Evolutionary conservation across 371 early-diverging fungal genomes (phyloP), one percentile per base, ranked within the genome.

Genomic region (Rhizopus arrhizus): DNA sequence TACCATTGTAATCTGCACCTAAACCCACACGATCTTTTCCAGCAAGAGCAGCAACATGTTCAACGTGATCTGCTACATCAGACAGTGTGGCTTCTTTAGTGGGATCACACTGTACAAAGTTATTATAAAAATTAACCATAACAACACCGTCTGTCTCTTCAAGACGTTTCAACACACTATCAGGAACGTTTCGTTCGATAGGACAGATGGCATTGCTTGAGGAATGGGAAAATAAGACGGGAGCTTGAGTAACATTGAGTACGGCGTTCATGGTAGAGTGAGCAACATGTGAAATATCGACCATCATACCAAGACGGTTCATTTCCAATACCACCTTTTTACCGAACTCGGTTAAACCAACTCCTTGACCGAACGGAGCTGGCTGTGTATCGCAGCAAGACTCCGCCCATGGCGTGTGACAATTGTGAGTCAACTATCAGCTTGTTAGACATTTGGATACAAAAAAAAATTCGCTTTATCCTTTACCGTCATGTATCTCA

Each of bases 281-380:
- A 29, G 86, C 74, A 11, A 89, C 89, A 61, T 89, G 89, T 36
- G 76, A 75, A 31, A 87, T 73, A 64, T 89, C 89, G 3, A 89
- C 87, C 75, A 87, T 72, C 88, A 89, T 86, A 10, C 89, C 89
- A 7, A 89, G 58, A 2, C 85, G 68, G 65, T 89, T 89, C 89
- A 88, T 87, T 65, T 89, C 89, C 13, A 57, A 28, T 13, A 88
- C 69, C 9, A 88, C 67, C 33, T 69, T 60, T 33, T 75, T 67
- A 8, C 89, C 89, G 65, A 84, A 87, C 3, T 57, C 60, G 6
- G 87, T 81, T 47, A 89, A 69, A 0, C 89, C 88, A 34, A 73
- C 49, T 0, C 74, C 77, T 11, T 66, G 63, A 13, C 67, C 70
- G 58, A 85, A 85, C 1, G 82, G 48, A 29, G 85, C 84, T 35